phyloP scores from a whole-genome alignment of 192 early-diverging fungal genomes.

The Paraglomus occultum region DNA sequence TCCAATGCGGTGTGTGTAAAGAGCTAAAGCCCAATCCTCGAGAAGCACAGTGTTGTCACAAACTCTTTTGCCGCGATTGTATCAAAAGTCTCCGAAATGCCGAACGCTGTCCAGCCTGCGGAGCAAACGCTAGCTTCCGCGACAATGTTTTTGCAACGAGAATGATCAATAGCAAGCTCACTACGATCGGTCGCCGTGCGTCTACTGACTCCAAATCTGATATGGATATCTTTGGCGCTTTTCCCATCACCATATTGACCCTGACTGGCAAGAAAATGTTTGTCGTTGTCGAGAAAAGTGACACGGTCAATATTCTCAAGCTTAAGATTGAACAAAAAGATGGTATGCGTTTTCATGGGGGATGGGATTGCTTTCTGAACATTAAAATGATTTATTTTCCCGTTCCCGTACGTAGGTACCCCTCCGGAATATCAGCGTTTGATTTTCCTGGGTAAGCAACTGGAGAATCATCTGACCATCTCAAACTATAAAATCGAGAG shows the following conservation, averaged over 20 bases:
- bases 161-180: background rate
- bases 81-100: background rate
- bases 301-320: slow-evolving; percentile 15
- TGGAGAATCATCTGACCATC: background rate
- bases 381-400: slow-evolving; percentile 7
- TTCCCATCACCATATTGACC: slow-evolving; percentile 4
- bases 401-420: background rate
- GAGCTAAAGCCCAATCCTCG: slow-evolving; percentile 15
- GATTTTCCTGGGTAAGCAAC: slow-evolving; percentile 7
- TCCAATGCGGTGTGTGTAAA: slow-evolving; percentile 2
- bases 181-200: no score
- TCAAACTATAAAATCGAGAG: background rate
- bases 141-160: background rate
- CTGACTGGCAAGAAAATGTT: background rate
- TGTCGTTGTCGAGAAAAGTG: background rate
- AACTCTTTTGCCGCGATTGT: slow-evolving; percentile 12
- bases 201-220: background rate
- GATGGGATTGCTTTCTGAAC: background rate
- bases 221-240: background rate
- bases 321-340: background rate
- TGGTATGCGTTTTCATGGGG: background rate
- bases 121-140: background rate
- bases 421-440: background rate
- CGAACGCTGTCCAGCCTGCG: background rate
- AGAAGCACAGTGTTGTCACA: slow-evolving; percentile 16